phyloP scores from a whole-genome alignment of 2,329 filamentous ascomycete species.

The Fusarium transvaalense region DNA sequence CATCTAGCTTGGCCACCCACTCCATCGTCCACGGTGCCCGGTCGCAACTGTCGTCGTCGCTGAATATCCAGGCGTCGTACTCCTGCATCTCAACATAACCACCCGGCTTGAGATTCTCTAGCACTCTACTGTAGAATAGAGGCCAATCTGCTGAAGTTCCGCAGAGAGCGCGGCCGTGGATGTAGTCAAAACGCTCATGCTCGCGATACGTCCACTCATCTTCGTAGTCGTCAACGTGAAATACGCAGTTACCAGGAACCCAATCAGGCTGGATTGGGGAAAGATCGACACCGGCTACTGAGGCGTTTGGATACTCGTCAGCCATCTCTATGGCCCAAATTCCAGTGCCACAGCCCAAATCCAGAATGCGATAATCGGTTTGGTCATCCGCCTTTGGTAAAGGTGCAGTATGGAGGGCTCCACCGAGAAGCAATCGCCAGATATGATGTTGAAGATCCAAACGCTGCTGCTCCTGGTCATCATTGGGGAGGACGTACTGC shows the following conservation, averaged over 20 bases:
- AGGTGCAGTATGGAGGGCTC: constrained; percentile 46
- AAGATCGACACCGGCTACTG: constrained; percentile 65
- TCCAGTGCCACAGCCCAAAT: constrained; percentile 72
- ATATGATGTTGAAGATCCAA: constrained; percentile 56
- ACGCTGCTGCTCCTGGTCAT: constrained; percentile 54
- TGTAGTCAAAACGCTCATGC: constrained; percentile 54
- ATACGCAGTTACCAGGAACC: constrained; percentile 72
- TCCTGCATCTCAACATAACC: constrained; percentile 57
- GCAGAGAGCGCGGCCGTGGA: constrained; percentile 54
- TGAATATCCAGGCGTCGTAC: constrained; percentile 56
- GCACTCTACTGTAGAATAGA: constrained; percentile 50
- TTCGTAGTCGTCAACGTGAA: constrained; percentile 75
- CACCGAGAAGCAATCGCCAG: constrained; percentile 47
- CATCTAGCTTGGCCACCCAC: constrained; percentile 55
- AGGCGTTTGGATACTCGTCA: constrained; percentile 56
- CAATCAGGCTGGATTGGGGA: constrained; percentile 68
- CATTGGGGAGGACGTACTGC: constrained; percentile 49
- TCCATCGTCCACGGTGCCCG: constrained; percentile 56
- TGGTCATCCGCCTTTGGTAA: constrained; percentile 37
- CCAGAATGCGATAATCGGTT: constrained; percentile 59
- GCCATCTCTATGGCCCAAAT: constrained; percentile 72
- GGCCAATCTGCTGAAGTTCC: constrained; percentile 52
- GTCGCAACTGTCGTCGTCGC: constrained; percentile 55
- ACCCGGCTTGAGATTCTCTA: constrained; percentile 51
- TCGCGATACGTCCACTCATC: constrained; percentile 55